Percentiles rank a stretch among this genome's conserved stretches.
These are phyloP conservation scores for Carex scoparia DNA, from an alignment of 176 grass and related monocot genomes.

Conservation along the genomic window DNA sequence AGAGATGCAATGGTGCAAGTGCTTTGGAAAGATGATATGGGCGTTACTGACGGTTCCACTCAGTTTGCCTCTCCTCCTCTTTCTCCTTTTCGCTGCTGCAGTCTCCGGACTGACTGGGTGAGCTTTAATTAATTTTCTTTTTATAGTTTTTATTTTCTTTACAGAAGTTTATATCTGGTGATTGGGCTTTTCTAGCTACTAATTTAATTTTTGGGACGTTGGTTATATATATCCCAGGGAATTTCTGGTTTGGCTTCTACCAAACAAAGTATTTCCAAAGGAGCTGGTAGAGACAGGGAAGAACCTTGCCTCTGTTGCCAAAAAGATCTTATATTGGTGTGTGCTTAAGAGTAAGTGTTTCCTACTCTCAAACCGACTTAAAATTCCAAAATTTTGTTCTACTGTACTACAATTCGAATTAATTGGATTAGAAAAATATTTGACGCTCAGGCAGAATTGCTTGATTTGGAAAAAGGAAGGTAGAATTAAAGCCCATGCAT, in stretches of 20 bases:
- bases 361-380: not conserved
- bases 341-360: slow-evolving; percentile 1
- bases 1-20: not conserved
- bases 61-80: not conserved
- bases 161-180: not conserved
- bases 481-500: not conserved
- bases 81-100: not conserved
- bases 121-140: not conserved
- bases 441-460: not conserved
- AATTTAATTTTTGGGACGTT: not conserved
- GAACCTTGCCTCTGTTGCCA: not conserved
- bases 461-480: not conserved
- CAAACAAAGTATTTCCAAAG: not conserved
- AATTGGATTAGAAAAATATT: not conserved
- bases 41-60: not conserved
- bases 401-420: not conserved
- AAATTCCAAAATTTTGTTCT: not conserved
- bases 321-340: not conserved
- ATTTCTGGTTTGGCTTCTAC: not conserved
- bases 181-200: not conserved
- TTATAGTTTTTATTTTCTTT: not conserved
- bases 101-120: not conserved
- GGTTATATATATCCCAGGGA: not conserved
- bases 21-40: not conserved
- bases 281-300: not conserved